phyloP scores from a whole-genome alignment of 192 early-diverging fungal species.

The Phycomyces blakesleeanus region DNA sequence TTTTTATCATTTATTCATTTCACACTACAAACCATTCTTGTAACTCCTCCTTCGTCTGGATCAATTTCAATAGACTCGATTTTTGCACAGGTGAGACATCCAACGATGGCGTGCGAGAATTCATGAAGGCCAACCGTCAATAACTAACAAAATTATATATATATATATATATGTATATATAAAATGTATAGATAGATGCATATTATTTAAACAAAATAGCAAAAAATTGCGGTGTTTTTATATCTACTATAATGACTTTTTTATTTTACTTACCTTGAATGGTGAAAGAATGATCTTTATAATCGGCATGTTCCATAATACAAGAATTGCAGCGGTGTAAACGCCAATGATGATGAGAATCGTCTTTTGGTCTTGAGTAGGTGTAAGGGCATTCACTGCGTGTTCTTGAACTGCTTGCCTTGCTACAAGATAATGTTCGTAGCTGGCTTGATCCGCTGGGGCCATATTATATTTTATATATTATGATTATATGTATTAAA shows the following conservation, averaged over 20 bases:
- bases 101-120: constrained; percentile 89
- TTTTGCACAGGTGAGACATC: constrained; percentile 81
- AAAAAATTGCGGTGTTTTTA: background rate
- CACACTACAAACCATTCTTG: constrained; percentile 55
- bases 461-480: too few relatives aligned
- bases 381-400: constrained; percentile 24
- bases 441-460: constrained; percentile 15
- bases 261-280: constrained; percentile 67
- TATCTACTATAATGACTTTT: background rate
- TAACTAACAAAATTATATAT: too few relatives aligned
- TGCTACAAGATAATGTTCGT: constrained; percentile 33
- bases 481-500: too few relatives aligned
- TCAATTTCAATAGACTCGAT: constrained; percentile 88
- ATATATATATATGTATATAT: too few relatives aligned
- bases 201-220: background rate
- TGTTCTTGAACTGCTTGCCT: constrained; percentile 27
- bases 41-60: constrained; percentile 90
- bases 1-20: background rate
- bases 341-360: constrained; percentile 54
- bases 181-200: background rate
- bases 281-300: constrained; percentile 85
- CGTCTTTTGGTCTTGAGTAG: constrained; percentile 33
- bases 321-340: constrained; percentile 62
- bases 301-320: constrained; percentile 87
- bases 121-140: constrained; percentile 93